Evolutionary conservation across 2,329 filamentous ascomycete genomes (phyloP).

Genomic region (Beauveria australis): DNA sequence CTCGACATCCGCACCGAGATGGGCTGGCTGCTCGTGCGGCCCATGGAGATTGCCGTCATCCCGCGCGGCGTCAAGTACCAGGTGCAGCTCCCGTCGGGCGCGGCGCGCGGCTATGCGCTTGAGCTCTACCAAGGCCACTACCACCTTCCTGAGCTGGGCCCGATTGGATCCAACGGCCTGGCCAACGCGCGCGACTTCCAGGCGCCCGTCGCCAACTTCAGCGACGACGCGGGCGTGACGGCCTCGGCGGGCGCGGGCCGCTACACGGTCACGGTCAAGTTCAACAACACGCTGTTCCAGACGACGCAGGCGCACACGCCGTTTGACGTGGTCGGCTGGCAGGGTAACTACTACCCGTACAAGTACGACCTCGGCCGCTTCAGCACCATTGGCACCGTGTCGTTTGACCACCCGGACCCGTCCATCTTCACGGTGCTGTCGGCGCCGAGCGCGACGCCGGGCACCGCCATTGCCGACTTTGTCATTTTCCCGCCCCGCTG

Average conservation of each 20-base stretch:
- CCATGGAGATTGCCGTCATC: conserved; percentile 65
- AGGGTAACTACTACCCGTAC: conserved; percentile 72
- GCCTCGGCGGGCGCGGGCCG: conserved; percentile 28
- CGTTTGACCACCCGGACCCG: conserved; percentile 71
- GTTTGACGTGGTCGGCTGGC: conserved; percentile 74
- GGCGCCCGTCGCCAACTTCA: conserved; percentile 56
- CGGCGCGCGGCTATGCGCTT: conserved; percentile 60
- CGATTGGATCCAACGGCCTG: conserved; percentile 60
- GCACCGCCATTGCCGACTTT: conserved; percentile 62
- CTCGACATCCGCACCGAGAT: conserved; percentile 67
- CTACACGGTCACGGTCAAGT: conserved; percentile 53
- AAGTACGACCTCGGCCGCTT: conserved; percentile 77
- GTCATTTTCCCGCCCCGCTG: conserved; percentile 66
- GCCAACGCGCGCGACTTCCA: conserved; percentile 66
- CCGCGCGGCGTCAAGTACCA: conserved; percentile 62
- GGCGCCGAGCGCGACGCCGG: conserved; percentile 49
- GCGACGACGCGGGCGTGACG: conserved; percentile 41
- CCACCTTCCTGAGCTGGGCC: conserved; percentile 57
- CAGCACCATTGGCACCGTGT: conserved; percentile 64
- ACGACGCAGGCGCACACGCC: conserved; percentile 62
- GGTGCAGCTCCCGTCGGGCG: conserved; percentile 50
- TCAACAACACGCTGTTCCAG: conserved; percentile 58
- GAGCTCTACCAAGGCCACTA: conserved; percentile 64
- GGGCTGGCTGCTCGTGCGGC: conserved; percentile 58
- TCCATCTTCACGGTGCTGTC: conserved; percentile 68